Evolutionary conservation across 1,139 yeast species (phyloP).

Genomic region (Blastobotrys ciferrii): DNA sequence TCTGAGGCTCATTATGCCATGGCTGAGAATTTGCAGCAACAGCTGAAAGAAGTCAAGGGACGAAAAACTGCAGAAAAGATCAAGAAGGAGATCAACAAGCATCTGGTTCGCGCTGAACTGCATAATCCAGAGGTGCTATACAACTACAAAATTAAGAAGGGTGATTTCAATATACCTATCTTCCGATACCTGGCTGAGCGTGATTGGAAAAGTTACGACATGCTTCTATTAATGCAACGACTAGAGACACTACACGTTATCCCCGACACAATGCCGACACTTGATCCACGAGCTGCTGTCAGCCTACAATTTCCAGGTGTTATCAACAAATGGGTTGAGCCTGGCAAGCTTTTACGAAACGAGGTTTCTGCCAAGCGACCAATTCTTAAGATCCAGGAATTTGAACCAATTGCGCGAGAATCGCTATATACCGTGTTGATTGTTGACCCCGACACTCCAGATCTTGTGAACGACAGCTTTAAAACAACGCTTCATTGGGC

Average conservation of each 20-base stretch:
- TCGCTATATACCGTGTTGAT: conserved; percentile 70
- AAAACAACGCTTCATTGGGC: conserved; percentile 78
- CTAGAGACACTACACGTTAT: conserved; percentile 80
- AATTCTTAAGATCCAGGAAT: conserved; percentile 69
- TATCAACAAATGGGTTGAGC: conserved; percentile 66
- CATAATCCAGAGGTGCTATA: conserved; percentile 81
- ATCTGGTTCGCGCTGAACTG: conserved; percentile 56
- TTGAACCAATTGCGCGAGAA: conserved; percentile 47
- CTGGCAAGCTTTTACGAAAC: conserved; percentile 74
- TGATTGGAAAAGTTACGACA: conserved; percentile 69
- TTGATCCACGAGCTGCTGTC: conserved; percentile 79
- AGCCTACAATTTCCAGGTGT: conserved; percentile 71
- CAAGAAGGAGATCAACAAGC: conserved; percentile 25
- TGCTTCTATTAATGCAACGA: conserved; percentile 81
- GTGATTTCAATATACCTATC: conserved; percentile 75
- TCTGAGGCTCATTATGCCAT: conserved; percentile 31
- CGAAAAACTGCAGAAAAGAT: conserved; percentile 13
- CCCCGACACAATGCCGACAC: conserved; percentile 91
- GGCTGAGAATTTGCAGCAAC: conserved; percentile 33
- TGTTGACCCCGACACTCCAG: conserved; percentile 93
- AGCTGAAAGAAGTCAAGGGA: conserved; percentile 24
- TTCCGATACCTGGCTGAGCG: conserved; percentile 66
- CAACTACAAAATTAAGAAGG: conserved; percentile 49
- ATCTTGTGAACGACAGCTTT: conserved; percentile 64
- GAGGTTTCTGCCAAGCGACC: conserved; percentile 76